Base-by-base conservation (phyloP, 768 basidiomycete species). In the Boletus rubropictus region DNA sequence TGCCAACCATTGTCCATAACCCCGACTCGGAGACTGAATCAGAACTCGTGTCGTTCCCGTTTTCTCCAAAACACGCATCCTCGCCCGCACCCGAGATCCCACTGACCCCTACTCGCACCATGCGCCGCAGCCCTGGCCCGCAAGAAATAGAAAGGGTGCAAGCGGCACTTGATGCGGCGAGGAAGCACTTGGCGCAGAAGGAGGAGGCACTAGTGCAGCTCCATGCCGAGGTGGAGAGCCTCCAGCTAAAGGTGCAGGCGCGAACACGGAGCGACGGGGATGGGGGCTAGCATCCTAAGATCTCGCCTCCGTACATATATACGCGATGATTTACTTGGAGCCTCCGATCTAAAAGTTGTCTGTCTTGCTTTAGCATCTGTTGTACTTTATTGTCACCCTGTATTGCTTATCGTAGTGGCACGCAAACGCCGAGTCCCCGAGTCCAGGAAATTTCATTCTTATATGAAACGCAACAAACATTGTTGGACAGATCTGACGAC, bases 1-100 rank as follows among this genome's bases (percentile, higher is more conserved):
- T 68, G 39, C 73, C 73, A 12, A 71, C 58, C 11, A 50, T 57
- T n/a, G 34, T 62, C 15, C 46, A 59, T 5, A 29, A 41, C 3
- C 44, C 14, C 35, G 12, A 21, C 35, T 11, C 38, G 34, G 34
- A 27, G 15, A 9, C 47, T 4, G 59, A 61, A 38, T 7, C 22
- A 1, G 50, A 58, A 36, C 49, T 62, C 15, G 46, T 55, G 1
- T 53, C 50, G 5, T 46, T 62, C 12, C 51, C 46, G 5, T 55
- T 59, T 43, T 53, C 63, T 10, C 63, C 63, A 2, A 34, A 47
- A 29, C 27, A 33, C 12, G 34, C 33, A 11, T 63, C 59, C 9
- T 61, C 57, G 2, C 63, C 61, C 1, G 20, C 29, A 17, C 43
- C 22, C 2, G 40, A 36, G 8, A 10, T 14, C 1, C 32, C 44